Evolutionary conservation across 2,329 filamentous ascomycete species (phyloP).

Genomic region (Xylariales sp.): DNA sequence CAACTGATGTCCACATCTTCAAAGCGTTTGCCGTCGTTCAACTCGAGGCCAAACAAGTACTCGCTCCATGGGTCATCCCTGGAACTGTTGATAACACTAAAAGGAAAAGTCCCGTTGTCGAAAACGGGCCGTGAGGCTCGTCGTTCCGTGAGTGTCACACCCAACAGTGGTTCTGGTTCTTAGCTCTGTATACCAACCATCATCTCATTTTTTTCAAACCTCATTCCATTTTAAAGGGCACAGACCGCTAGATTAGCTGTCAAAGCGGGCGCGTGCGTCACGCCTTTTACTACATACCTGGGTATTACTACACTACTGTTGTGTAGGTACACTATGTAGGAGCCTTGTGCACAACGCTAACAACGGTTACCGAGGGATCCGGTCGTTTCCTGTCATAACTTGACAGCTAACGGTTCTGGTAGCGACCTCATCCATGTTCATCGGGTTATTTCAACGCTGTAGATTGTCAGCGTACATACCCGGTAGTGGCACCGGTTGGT

Average conservation of each 20-base stretch:
- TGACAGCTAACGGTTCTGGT: slow-evolving; percentile 22
- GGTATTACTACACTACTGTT: too few relatives aligned
- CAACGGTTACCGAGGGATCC: slow-evolving; percentile 19
- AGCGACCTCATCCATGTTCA: slow-evolving; percentile 30
- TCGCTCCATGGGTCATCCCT: slow-evolving; percentile 15
- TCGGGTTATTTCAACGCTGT: slow-evolving; percentile 29
- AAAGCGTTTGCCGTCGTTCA: neutral
- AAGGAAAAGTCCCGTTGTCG: neutral
- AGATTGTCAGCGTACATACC: slow-evolving; percentile 26
- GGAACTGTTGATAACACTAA: slow-evolving; percentile 11
- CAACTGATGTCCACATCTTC: neutral
- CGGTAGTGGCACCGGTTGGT: slow-evolving; percentile 38
- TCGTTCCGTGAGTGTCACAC: slow-evolving; percentile 3
- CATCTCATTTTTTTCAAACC: slow-evolving; percentile 5
- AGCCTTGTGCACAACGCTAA: slow-evolving; percentile 17
- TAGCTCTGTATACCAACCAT: neutral
- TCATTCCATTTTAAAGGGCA: slow-evolving; percentile 17
- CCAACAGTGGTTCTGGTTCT: slow-evolving; percentile 11
- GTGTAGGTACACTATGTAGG: neutral
- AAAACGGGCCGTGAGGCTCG: slow-evolving; percentile 9
- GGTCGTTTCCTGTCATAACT: slow-evolving; percentile 22
- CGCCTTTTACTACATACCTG: neutral
- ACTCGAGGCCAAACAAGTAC: slow-evolving; percentile 3
- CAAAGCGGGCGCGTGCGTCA: slow-evolving; percentile 22
- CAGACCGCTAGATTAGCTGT: slow-evolving; percentile 21